phyloP scores from a whole-genome alignment of 1,284 basidiomycete species.

The Schizophyllum commune region DNA sequence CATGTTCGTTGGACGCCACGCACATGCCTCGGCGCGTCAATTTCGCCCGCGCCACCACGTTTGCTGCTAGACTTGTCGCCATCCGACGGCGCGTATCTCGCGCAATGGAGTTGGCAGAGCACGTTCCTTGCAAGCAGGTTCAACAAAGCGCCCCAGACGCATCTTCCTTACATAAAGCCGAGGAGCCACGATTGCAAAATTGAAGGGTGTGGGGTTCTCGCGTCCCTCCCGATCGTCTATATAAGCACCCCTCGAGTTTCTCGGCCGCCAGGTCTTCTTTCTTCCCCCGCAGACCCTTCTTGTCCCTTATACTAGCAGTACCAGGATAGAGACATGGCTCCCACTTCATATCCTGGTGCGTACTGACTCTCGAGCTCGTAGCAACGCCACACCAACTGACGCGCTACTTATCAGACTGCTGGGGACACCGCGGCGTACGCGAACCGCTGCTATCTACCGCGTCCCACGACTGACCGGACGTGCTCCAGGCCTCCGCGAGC shows the following conservation, averaged over 20 bases:
- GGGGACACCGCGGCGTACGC: slow-evolving; percentile 91
- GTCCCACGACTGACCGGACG: neutral
- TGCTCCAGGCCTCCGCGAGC: slow-evolving; percentile 66
- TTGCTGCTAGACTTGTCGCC: neutral
- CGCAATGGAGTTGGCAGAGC: neutral
- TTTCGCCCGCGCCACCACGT: neutral
- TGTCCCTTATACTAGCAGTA: neutral
- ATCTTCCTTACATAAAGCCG: neutral
- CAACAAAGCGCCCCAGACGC: neutral
- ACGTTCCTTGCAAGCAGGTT: neutral
- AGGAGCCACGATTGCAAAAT: neutral
- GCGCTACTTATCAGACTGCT: slow-evolving; percentile 52
- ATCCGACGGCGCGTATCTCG: neutral
- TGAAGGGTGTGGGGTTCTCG: neutral
- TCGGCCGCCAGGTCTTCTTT: neutral
- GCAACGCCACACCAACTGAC: neutral
- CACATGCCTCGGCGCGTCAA: neutral
- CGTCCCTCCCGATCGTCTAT: neutral
- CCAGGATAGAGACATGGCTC: neutral
- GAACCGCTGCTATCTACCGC: neutral
- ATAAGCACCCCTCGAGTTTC: neutral
- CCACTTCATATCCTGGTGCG: neutral
- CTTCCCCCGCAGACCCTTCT: neutral
- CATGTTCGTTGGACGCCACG: neutral
- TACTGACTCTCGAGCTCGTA: neutral